Evolutionary conservation across 2,329 filamentous ascomycete genomes (phyloP).

Genomic region (Alternaria brassicae): DNA sequence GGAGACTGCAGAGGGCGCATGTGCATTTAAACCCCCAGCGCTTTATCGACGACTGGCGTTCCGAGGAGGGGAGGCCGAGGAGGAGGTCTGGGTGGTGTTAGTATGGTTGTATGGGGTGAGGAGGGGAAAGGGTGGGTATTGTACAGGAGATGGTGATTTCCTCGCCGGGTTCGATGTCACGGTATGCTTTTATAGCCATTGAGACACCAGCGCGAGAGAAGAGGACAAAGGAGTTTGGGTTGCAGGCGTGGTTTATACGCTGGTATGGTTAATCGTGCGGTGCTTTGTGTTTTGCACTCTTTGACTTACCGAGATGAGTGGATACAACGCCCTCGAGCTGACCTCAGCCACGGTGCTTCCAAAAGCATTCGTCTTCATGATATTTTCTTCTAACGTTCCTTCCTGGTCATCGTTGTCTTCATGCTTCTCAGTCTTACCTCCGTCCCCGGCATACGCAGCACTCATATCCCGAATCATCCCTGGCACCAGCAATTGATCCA

Average conservation of each 20-base stretch:
- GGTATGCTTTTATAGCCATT: constrained; percentile 33
- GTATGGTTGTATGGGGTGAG: not conserved
- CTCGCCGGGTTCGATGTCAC: constrained; percentile 30
- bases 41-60: constrained; percentile 17
- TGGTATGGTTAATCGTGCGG: not conserved
- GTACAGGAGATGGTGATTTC: constrained; percentile 34
- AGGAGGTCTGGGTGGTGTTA: constrained; percentile 19
- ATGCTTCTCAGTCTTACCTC: not conserved
- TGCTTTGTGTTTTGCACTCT: not conserved
- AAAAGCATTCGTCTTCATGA: constrained; percentile 36
- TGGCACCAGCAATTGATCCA: constrained; percentile 19
- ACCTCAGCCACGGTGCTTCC: constrained; percentile 25
- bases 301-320: constrained; percentile 23
- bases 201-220: constrained; percentile 32
- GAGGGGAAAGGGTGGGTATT: not conserved
- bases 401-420: not conserved
- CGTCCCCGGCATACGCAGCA: constrained; percentile 8
- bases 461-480: constrained; percentile 26
- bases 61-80: constrained; percentile 16
- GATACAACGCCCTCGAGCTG: constrained; percentile 24
- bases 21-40: constrained; percentile 38
- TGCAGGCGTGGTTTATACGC: constrained; percentile 36
- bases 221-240: constrained; percentile 33
- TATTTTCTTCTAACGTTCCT: constrained; percentile 20
- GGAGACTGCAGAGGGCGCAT: constrained; percentile 25